phyloP scores from a whole-genome alignment of 441 rosid genomes.

The Biscutella auriculata region DNA sequence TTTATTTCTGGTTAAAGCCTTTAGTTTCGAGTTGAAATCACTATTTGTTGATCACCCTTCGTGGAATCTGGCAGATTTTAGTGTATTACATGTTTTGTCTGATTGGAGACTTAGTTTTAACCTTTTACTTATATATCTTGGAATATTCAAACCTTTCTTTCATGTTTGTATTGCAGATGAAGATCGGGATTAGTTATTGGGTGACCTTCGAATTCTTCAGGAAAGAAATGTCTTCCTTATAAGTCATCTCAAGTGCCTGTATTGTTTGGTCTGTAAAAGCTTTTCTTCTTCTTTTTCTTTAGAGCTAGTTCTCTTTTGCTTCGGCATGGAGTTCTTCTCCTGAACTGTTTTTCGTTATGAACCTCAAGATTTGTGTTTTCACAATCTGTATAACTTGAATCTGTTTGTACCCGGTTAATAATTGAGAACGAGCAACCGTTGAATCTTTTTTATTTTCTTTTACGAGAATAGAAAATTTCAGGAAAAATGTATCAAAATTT shows the following conservation, averaged over 20 bases:
- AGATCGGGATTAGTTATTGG: slow-evolving; percentile 20
- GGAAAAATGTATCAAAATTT: background rate
- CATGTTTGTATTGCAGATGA: slow-evolving; percentile 18
- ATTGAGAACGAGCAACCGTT: slow-evolving; percentile 17
- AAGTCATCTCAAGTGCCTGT: slow-evolving; percentile 5
- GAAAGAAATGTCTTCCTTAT: background rate
- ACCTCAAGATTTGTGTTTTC: slow-evolving; percentile 13
- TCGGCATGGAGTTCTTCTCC: slow-evolving; percentile 7
- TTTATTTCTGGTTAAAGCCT: too few species aligned
- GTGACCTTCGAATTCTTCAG: background rate
- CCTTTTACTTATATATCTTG: background rate
- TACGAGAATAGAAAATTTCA: too few species aligned
- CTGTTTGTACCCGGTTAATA: slow-evolving; percentile 21
- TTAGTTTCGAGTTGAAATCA: background rate
- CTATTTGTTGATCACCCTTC: background rate
- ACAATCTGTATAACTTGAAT: slow-evolving; percentile 15
- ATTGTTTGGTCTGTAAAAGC: slow-evolving; percentile 18
- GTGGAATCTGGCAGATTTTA: background rate
- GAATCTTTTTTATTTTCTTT: background rate
- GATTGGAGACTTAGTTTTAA: background rate
- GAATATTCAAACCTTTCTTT: background rate
- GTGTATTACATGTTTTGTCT: background rate
- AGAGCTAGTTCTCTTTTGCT: slow-evolving; percentile 15
- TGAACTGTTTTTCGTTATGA: slow-evolving; percentile 2
- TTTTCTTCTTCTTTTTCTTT: background rate